Base-by-base conservation (phyloP, 129 eudicot genomes). In the Chrysanthemum makinoi region DNA sequence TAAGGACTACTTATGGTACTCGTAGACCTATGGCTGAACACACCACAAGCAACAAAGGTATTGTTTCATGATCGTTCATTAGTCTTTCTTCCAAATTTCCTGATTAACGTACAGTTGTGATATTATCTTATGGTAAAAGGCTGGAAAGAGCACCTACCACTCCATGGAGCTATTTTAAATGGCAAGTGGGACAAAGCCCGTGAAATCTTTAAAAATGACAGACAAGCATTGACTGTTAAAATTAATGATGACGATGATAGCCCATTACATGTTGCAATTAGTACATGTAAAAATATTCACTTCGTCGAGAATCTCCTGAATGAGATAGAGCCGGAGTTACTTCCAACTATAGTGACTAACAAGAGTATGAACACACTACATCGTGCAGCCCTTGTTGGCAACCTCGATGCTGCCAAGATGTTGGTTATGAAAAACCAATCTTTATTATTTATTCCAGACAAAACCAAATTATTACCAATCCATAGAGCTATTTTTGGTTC, bases 401-500 rank as follows among this genome's bases (percentile, higher is more conserved):
- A 74, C 53, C 33, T 47, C 6, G 19, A 52, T 35, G 79, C 79
- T 17, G 83, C 79, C 14, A 20, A 30, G 19, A 18, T 74, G 57
- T 39, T 80, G 69, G 79, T 73, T 24, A 12, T 22, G 26, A 62
- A 46, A 67, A 68, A 80, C 44, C 71, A 68, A 6, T 13, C 19
- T 11, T 68, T 74, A 46, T 28, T 75, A 51, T 57, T 67, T 20
- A 22, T 68, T n/a, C 12, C 51, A 13, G 66, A 62, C 26, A n/a
- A 68, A 2, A 5, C 13, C 4, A 17, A 51, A 0, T 7, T 3
- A 6, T 62, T 80, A 0, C 79, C 83, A 16, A 46, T 74, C 47
- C 75, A 49, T 51, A 33, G 66, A 39, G 83, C 83, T n/a, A 73
- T 77, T 20, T 22, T 35, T 11, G 58, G 65, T 80, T 73, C 75